Evolutionary conservation across 139 green algal genomes (phyloP), one percentile per base, ranked within the genome.

Genomic region (Desmodesmus armatus): DNA sequence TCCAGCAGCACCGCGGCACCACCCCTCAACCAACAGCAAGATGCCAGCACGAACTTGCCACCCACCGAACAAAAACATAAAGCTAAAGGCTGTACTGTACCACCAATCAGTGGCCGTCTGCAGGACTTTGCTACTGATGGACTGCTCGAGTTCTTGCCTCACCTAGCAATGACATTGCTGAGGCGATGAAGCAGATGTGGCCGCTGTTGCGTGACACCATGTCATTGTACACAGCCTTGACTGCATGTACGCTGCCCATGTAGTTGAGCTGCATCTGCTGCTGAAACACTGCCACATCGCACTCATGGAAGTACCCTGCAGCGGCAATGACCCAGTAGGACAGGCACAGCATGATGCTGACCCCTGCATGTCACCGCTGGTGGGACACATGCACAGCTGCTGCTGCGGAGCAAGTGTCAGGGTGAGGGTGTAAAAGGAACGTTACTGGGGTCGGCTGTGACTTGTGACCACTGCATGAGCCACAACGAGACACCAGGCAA

Each of bases 241-340:
- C 72, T 19, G 84, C 87, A 69, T 93, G 58, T 25, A 97, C 78
- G 6, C 75, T 90, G 66, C 95, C 96, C 33, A 97, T 80, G 88
- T 96, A 98, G 80, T 98, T 98, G 55, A 98, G 82, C 3, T 90
- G 53, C 94, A 98, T 94, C 79, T 85, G 88, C 9, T 51, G 60
- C 33, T 91, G 62, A 82, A 94, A 96, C 0, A 82, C 70, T 0
- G 79, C 60, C 21, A 92, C 35, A 23, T 82, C 60, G 40, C 92
- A 85, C 9, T 97, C 90, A 25, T 95, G 80, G 80, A 97, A 97
- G 65, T 92, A 92, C 27, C 93, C 94, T 94, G 90, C 47, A 51
- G 66, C 13, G 60, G 3, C n/a, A 5, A 55, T 55, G 9, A 15
- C 7, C 27, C 60, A 69, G 65, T 35, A 41, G 29, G 9, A 43